phyloP scores from a whole-genome alignment of 1,284 basidiomycete species.

The Rugiboletus extremiorientalis region DNA sequence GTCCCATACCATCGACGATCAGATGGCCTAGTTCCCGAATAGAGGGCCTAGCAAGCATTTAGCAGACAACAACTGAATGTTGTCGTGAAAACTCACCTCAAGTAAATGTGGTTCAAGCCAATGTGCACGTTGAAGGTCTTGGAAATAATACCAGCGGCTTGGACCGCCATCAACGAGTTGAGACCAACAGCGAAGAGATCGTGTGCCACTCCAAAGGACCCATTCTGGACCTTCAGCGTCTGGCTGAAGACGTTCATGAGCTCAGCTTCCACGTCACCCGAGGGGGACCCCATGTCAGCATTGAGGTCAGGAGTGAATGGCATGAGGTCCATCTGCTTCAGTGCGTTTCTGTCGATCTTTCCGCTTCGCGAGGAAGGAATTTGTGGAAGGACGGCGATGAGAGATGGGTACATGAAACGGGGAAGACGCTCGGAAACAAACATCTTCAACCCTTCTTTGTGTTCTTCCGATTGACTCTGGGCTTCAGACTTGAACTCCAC shows the following conservation, averaged over 20 bases:
- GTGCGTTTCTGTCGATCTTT: slow-evolving; percentile 29
- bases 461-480: slow-evolving; percentile 19
- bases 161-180: slow-evolving; percentile 33
- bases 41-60: slow-evolving; percentile 18
- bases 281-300: slow-evolving; percentile 25
- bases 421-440: slow-evolving; percentile 31
- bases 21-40: slow-evolving; percentile 26
- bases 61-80: not conserved
- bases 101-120: slow-evolving; percentile 29
- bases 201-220: slow-evolving; percentile 27
- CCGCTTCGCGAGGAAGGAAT: slow-evolving; percentile 27
- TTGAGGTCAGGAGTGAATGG: slow-evolving; percentile 21
- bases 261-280: slow-evolving; percentile 28
- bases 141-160: slow-evolving; percentile 29
- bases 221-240: slow-evolving; percentile 19
- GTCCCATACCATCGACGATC: slow-evolving; percentile 30
- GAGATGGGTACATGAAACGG: slow-evolving; percentile 33
- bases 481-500: slow-evolving; percentile 25
- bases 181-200: slow-evolving; percentile 31
- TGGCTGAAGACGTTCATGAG: slow-evolving; percentile 27
- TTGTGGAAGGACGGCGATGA: slow-evolving; percentile 26
- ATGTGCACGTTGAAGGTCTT: slow-evolving; percentile 33
- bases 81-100: slow-evolving; percentile 20
- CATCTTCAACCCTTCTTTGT: slow-evolving; percentile 26
- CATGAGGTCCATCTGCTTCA: slow-evolving; percentile 30